Evolutionary conservation across 768 basidiomycete genomes (phyloP).

Genomic region (Phlebiopsis gigantea): DNA sequence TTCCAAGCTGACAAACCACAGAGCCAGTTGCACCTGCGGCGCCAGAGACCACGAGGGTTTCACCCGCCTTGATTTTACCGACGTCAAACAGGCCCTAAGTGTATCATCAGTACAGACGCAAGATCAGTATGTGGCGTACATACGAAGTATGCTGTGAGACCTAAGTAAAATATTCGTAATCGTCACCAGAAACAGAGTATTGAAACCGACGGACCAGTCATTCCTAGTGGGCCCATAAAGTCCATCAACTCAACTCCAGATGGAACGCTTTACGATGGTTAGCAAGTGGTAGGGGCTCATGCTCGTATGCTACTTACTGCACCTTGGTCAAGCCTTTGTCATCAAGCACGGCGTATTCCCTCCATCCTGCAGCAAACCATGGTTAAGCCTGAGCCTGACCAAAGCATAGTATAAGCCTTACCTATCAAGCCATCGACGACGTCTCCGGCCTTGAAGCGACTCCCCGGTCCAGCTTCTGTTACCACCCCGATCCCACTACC

Average conservation of each 20-base stretch:
- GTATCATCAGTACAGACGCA: not conserved
- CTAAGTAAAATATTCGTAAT: conserved; percentile 30
- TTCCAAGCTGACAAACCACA: conserved; percentile 79
- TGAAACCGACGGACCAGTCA: conserved; percentile 46
- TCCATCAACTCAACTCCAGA: conserved; percentile 65
- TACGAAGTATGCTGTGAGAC: conserved; percentile 89
- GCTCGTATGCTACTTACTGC: conserved; percentile 37
- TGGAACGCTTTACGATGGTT: conserved; percentile 37
- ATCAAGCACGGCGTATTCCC: conserved; percentile 62
- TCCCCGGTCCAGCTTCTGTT: conserved; percentile 48
- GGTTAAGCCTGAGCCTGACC: no score
- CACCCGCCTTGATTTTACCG: conserved; percentile 75
- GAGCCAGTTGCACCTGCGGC: conserved; percentile 92
- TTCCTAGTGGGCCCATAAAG: conserved; percentile 76
- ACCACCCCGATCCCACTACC: conserved; percentile 61
- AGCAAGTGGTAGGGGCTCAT: not conserved
- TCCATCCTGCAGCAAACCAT: conserved; percentile 54
- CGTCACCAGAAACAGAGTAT: not conserved
- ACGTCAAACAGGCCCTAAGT: conserved; percentile 76
- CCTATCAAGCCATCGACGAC: conserved; percentile 59
- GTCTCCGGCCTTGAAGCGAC: conserved; percentile 59
- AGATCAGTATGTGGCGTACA: conserved; percentile 17
- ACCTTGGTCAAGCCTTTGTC: conserved; percentile 49
- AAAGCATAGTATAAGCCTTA: conserved; percentile 38
- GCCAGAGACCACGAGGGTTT: conserved; percentile 82